Conservation (phyloP, 495 filamentous ascomycete genomes). For the Xylaria acuta region DNA sequence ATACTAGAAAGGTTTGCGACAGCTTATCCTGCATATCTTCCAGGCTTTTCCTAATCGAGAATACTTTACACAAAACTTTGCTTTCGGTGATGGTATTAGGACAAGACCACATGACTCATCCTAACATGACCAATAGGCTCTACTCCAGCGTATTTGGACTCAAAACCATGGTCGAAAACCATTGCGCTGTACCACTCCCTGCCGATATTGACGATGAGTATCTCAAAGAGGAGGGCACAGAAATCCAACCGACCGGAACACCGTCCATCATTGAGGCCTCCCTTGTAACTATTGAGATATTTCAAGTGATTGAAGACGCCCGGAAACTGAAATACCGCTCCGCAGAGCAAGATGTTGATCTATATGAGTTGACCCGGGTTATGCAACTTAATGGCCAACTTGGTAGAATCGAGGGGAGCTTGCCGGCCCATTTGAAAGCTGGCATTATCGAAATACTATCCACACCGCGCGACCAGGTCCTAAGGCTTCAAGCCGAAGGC, state of each 20-base stretch:
- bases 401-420: neutral
- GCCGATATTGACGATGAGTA: neutral
- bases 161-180: neutral
- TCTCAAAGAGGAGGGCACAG: neutral
- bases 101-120: neutral
- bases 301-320: neutral
- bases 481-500: constrained; percentile 8
- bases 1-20: neutral
- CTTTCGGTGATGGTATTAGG: neutral
- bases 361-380: neutral
- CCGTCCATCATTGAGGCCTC: neutral
- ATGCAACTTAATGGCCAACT: neutral
- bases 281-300: neutral
- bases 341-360: neutral
- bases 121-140: neutral
- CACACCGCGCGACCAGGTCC: neutral
- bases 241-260: neutral
- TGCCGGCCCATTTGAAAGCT: neutral
- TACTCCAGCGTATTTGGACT: neutral
- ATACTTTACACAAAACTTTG: neutral
- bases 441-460: neutral
- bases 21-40: neutral
- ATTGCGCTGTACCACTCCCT: neutral
- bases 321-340: neutral
- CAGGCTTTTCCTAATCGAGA: neutral